Base-by-base conservation (phyloP, 2,329 filamentous ascomycete species). In the Endothia cerciana region DNA sequence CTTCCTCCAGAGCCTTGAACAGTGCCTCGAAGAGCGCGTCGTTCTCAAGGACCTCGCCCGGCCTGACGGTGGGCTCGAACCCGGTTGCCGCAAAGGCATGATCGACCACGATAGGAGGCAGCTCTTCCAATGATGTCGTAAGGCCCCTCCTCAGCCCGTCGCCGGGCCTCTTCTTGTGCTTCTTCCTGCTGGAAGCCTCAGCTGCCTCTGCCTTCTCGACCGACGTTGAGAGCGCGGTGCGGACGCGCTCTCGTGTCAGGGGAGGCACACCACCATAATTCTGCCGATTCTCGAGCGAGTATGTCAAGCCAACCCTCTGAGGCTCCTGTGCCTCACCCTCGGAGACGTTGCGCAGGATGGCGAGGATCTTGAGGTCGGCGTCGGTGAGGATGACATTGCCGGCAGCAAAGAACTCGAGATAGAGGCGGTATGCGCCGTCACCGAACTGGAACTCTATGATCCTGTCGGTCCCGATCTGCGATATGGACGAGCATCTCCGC, bases 331-430 rank as follows among this genome's bases (percentile, higher is more conserved):
- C 91, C 61, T 91, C 90, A 2, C 90, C 91, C 72, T 93, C 91
- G 4, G 87, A 82, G 1, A 98, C 94, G 69, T 91, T 89, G 64
- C 95, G 88, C 71, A 95, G 82, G 25, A 99, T 80, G 0, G 91
- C 88, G 43, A 98, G 77, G 64, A 98, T 94, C 69, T 90, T 95
- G 62, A 94, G 81, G 30, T 96, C 89, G 60, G 84, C 85, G 74
- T 98, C 93, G 2, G 95, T 97, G 62, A 99, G 83, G 68, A 99
- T 92, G 68, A 99, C 90, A 75, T 99, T 99, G 56, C 95, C 95
- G 62, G 92, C 91, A 77, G 95, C 94, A 75, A 97, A 99, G 80
- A 99, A 99, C 79, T 99, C 95, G 36, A 99, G 81, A 75, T 93
- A 97, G 28, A 99, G 78, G 51, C 90, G 85, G 75, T 96, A 97